Evolutionary conservation across 2,329 filamentous ascomycete species (phyloP).

Genomic region (Lasiodiplodia sp.): DNA sequence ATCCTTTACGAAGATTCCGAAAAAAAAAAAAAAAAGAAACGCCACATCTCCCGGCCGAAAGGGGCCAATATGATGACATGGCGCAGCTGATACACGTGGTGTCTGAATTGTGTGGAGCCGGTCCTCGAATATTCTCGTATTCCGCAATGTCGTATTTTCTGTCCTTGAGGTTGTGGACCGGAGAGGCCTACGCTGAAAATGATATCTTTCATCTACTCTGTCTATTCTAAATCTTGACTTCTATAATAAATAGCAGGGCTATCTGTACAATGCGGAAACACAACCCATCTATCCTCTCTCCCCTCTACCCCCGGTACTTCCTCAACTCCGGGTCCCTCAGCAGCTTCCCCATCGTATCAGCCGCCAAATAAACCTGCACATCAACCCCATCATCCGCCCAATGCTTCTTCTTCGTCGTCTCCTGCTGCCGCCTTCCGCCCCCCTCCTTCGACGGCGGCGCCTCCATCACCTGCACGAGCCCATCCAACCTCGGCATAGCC

Average conservation of each 20-base stretch:
- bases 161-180: background rate
- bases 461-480: constrained; percentile 54
- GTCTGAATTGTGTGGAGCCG: background rate
- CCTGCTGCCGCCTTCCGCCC: background rate
- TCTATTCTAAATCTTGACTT: too few species aligned
- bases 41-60: too few species aligned
- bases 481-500: constrained; percentile 54
- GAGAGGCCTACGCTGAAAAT: background rate
- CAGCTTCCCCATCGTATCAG: background rate
- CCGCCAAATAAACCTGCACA: background rate
- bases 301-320: background rate
- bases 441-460: constrained; percentile 2
- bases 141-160: background rate
- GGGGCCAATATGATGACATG: too few species aligned
- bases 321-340: constrained; percentile 1
- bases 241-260: too few species aligned
- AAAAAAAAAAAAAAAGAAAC: too few species aligned
- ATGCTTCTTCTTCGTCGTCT: background rate
- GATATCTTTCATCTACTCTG: too few species aligned
- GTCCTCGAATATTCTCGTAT: background rate
- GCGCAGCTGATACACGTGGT: background rate
- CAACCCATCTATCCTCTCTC: too few species aligned
- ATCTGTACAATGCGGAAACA: too few species aligned
- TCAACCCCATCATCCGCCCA: constrained; percentile 1
- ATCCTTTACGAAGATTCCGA: too few species aligned